A percentile compares a stretch with the other conserved stretches of the same genome.
phyloP scores from a whole-genome alignment of 78 protist species.

The Cavenderia fasciculata region DNA sequence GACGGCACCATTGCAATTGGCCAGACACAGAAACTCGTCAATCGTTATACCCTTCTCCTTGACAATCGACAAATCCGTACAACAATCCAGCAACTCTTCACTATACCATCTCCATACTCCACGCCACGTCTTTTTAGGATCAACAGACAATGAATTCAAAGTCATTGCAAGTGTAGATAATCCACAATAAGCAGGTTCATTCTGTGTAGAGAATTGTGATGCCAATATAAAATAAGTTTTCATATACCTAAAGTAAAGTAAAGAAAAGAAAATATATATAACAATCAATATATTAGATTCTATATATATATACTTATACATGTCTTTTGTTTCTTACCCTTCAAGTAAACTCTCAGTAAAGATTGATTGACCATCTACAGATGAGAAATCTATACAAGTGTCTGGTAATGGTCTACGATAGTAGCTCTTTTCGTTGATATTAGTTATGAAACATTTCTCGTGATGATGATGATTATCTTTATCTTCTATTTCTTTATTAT shows the following conservation, averaged over 20 bases:
- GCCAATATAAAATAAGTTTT: neutral
- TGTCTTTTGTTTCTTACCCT: no score
- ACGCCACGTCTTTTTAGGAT: constrained; percentile 76
- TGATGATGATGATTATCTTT: no score
- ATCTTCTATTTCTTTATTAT: no score
- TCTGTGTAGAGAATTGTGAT: constrained; percentile 18
- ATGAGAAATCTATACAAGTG: constrained; percentile 5
- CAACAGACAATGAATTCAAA: constrained; percentile 79
- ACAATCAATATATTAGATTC: no score
- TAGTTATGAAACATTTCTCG: no score
- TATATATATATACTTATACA: no score
- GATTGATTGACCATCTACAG: neutral
- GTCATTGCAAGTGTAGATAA: constrained; percentile 68
- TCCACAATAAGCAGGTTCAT: constrained; percentile 82
- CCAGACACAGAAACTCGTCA: constrained; percentile 22
- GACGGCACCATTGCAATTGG: neutral
- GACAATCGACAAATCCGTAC: constrained; percentile 11
- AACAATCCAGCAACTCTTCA: constrained; percentile 84
- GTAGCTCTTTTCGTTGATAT: no score
- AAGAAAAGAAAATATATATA: no score
- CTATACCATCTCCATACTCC: constrained; percentile 88
- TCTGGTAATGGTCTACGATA: neutral
- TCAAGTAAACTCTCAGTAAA: neutral
- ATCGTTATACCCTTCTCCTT: constrained; percentile 18
- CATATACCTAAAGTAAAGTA: no score